Conservation (phyloP, 345 rosid genomes). For the Salix udensis region DNA sequence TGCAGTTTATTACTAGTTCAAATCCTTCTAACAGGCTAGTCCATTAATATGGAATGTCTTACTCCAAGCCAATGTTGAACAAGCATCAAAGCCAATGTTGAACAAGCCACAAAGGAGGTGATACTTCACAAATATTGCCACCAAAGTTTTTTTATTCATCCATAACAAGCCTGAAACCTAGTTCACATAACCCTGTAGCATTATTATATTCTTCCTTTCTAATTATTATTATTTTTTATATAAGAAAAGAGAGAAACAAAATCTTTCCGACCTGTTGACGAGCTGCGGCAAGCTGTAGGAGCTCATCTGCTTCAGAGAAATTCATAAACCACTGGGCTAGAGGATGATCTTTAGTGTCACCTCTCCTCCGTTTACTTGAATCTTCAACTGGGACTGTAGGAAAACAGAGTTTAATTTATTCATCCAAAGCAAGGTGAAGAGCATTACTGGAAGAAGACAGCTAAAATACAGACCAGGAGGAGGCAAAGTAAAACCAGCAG, state of each 20-base stretch:
- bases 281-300: constrained; percentile 33
- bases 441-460: not conserved
- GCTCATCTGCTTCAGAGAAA: constrained; percentile 36
- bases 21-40: not conserved
- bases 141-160: not conserved
- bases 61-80: not conserved
- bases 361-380: constrained; percentile 24
- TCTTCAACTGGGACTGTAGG: constrained; percentile 24
- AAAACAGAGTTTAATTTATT: not conserved
- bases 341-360: constrained; percentile 32
- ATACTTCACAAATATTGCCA: not conserved
- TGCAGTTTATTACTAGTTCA: not conserved
- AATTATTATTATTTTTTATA: not conserved
- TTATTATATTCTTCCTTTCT: not conserved
- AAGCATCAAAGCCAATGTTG: not conserved
- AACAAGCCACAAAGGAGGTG: not conserved
- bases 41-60: not conserved
- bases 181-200: not conserved
- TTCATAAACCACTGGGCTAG: constrained; percentile 27
- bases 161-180: not conserved
- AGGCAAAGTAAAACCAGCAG: constrained; percentile 31
- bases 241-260: not conserved
- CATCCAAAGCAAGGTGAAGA: constrained; percentile 7
- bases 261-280: constrained; percentile 28
- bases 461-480: constrained; percentile 11